These are phyloP conservation scores for Candida khao-thaluensis DNA, from an alignment of 805 yeast species.

Conservation along the genomic window DNA sequence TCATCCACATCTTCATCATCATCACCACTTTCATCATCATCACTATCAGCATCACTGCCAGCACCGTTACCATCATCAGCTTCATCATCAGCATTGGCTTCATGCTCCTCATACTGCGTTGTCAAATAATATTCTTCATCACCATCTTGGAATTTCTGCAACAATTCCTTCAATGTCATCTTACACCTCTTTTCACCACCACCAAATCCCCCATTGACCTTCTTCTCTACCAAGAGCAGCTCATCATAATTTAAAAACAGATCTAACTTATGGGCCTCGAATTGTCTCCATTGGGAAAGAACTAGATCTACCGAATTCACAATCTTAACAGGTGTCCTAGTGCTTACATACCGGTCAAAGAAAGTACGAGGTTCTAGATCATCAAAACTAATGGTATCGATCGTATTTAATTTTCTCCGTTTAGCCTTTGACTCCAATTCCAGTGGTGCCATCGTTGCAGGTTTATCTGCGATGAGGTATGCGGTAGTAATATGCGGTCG, in stretches of 20 bases:
- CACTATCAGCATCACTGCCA: constrained; percentile 39
- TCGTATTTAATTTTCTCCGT: constrained; percentile 3
- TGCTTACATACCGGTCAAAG: constrained; percentile 37
- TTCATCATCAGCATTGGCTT: constrained; percentile 10
- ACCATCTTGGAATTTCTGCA: constrained; percentile 40
- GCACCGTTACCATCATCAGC: constrained; percentile 8
- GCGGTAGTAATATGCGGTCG: too few relatives aligned
- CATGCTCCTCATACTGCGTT: constrained; percentile 58
- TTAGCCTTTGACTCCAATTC: neutral
- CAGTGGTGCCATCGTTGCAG: too few relatives aligned
- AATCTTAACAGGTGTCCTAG: constrained; percentile 50
- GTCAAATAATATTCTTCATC: constrained; percentile 55
- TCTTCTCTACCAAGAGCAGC: constrained; percentile 56
- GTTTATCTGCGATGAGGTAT: too few relatives aligned
- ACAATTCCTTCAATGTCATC: constrained; percentile 50
- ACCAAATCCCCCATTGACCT: constrained; percentile 61
- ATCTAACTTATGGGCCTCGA: constrained; percentile 35
- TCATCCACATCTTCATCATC: constrained; percentile 36
- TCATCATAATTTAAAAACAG: constrained; percentile 36
- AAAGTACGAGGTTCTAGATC: constrained; percentile 21
- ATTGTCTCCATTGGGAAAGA: constrained; percentile 15
- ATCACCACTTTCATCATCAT: constrained; percentile 47
- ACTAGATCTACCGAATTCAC: constrained; percentile 26
- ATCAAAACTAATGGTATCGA: constrained; percentile 2
- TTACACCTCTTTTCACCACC: constrained; percentile 55